Conservation (phyloP, 2,329 filamentous ascomycete species). For the Sphaerulina musiva region DNA sequence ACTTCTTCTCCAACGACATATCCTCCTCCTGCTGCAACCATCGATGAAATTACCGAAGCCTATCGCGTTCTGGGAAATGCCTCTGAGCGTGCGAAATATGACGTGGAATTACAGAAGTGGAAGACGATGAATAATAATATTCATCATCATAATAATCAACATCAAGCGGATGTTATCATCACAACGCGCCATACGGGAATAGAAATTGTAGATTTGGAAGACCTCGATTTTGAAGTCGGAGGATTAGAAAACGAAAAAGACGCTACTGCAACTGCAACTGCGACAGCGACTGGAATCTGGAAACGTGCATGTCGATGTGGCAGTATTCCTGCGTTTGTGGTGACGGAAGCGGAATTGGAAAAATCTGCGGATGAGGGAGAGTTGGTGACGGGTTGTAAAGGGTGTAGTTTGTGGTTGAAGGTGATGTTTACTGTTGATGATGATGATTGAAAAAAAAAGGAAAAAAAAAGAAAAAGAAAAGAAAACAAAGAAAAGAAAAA, state of each 20-base stretch:
- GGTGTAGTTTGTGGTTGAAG: conserved; percentile 59
- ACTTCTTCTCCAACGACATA: neutral
- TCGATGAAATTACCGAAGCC: conserved; percentile 56
- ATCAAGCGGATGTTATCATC: too few species aligned
- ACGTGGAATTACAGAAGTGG: conserved; percentile 35
- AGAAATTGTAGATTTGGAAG: conserved; percentile 54
- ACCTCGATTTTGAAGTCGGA: conserved; percentile 41
- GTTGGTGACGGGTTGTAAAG: conserved; percentile 54
- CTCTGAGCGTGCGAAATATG: conserved; percentile 43
- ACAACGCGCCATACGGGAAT: conserved; percentile 39
- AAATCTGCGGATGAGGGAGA: conserved; percentile 48
- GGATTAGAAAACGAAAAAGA: neutral
- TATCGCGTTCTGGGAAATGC: conserved; percentile 49
- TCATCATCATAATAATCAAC: too few species aligned
- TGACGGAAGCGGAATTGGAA: conserved; percentile 51
- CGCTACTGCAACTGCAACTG: too few species aligned
- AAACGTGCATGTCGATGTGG: conserved; percentile 53
- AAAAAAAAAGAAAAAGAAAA: too few species aligned
- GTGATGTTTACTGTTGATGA: conserved; percentile 51
- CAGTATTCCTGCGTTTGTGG: conserved; percentile 49
- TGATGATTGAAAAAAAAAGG: conserved; percentile 10
- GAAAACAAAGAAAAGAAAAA: too few species aligned
- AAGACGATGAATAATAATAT: too few species aligned
- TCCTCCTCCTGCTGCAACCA: conserved; percentile 32
- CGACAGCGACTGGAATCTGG: conserved; percentile 37